Evolutionary conservation across 2,329 filamentous ascomycete species (phyloP).

Genomic region (Phialophora expanda): DNA sequence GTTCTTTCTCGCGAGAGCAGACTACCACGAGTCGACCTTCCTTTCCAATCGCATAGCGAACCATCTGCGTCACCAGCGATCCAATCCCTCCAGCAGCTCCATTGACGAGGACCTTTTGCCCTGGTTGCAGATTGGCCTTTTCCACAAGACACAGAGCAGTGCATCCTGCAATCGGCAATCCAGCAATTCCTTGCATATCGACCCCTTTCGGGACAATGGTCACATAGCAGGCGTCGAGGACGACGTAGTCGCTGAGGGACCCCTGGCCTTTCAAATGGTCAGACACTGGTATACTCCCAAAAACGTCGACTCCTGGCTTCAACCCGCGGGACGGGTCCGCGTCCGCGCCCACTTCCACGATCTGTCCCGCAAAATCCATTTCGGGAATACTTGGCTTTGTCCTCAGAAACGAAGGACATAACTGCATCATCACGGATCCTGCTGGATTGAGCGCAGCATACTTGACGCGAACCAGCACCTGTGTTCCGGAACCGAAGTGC

Average conservation of each 20-base stretch:
- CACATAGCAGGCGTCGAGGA: background rate
- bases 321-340: background rate
- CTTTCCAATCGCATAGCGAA: background rate
- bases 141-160: constrained; percentile 6
- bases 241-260: constrained; percentile 6
- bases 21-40: constrained; percentile 7
- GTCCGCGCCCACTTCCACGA: constrained; percentile 4
- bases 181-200: background rate
- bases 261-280: constrained; percentile 10
- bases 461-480: constrained; percentile 5
- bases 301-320: constrained; percentile 3
- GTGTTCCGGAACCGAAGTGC: background rate
- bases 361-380: constrained; percentile 18
- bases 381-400: constrained; percentile 17
- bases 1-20: constrained; percentile 9
- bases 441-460: constrained; percentile 16
- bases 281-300: constrained; percentile 15
- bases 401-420: constrained; percentile 13
- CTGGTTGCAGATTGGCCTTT: background rate
- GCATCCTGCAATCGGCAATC: constrained; percentile 11
- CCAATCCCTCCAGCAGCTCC: constrained; percentile 18
- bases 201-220: background rate
- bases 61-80: constrained; percentile 13
- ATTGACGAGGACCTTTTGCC: constrained; percentile 9
- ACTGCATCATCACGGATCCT: constrained; percentile 18